Evolutionary conservation across 129 eudicot species (phyloP).

Genomic region (sunflower (Helianthus annuus)): HanXRQr2.0-SUNRISE NC_035437.2:6354446-6354945

Average conservation of each 20-base stretch:
- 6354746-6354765: background rate
- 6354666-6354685: background rate
- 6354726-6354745: background rate
- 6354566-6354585: background rate
- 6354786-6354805: conserved; percentile 18
- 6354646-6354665: background rate
- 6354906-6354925: background rate
- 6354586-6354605: background rate
- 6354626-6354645: conserved; percentile 1
- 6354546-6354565: background rate
- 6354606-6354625: background rate
- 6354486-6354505: background rate
- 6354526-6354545: background rate
- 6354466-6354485: background rate
- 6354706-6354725: background rate
- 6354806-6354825: background rate
- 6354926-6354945: conserved; percentile 19
- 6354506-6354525: background rate
- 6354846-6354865: conserved; percentile 28
- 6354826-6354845: conserved; percentile 31
- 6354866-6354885: background rate
- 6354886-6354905: background rate
- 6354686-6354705: background rate
- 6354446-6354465: background rate
- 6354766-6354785: background rate